These are phyloP conservation scores for Saccharomyces eubayanus DNA, from an alignment of 805 yeast genomes.

Conservation along the genomic window DNA sequence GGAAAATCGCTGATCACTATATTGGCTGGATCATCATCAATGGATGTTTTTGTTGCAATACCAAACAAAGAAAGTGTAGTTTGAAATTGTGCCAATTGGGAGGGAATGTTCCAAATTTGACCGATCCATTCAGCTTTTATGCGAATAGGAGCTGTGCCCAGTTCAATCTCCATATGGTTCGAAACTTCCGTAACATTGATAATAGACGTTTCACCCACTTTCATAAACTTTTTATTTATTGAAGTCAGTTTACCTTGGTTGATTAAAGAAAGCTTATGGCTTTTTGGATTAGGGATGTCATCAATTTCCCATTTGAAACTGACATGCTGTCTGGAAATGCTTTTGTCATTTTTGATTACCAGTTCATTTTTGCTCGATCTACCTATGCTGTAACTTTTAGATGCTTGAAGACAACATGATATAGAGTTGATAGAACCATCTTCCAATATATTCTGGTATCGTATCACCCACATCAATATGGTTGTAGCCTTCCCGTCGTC, in stretches of 20 bases:
- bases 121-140: conserved; percentile 9
- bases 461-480: conserved; percentile 21
- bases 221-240: conserved; percentile 13
- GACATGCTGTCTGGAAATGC: conserved; percentile 28
- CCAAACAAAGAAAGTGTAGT: background rate
- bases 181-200: conserved; percentile 2
- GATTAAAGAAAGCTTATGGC: conserved; percentile 1
- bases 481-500: background rate
- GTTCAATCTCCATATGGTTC: conserved; percentile 1
- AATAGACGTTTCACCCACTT: conserved; percentile 10
- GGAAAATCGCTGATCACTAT: background rate
- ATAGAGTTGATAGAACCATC: conserved; percentile 11
- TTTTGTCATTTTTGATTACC: conserved; percentile 27
- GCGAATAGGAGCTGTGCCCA: conserved; percentile 22
- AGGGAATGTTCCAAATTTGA: conserved; percentile 14
- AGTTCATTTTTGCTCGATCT: conserved; percentile 26
- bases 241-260: conserved; percentile 27
- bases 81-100: background rate
- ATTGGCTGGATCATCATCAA: background rate
- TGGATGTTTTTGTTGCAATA: background rate
- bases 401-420: conserved; percentile 14
- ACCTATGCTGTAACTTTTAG: conserved; percentile 17
- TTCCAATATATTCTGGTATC: conserved; percentile 15
- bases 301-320: conserved; percentile 12
- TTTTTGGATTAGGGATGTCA: background rate